Percentiles rank a stretch among this genome's conserved stretches.
These are phyloP conservation scores for Fomitopsis schrenkii DNA, from an alignment of 1,284 basidiomycete genomes.

Conservation along the genomic window DNA sequence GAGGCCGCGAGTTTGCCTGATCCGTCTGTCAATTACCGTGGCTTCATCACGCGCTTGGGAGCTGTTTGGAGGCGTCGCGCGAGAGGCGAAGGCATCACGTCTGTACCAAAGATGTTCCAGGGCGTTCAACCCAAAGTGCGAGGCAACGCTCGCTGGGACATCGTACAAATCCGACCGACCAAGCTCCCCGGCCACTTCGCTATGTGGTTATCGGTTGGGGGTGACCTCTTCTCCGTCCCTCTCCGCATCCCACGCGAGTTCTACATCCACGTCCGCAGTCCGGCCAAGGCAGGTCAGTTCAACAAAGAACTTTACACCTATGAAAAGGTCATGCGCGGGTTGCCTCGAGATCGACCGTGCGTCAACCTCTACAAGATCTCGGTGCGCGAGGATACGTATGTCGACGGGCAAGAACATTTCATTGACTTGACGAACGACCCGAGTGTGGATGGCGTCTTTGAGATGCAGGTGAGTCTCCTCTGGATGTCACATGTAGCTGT, in stretches of 20 bases:
- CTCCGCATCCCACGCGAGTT: constrained; percentile 89
- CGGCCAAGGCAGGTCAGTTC: constrained; percentile 63
- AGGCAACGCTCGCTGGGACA: constrained; percentile 78
- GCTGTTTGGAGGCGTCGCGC: constrained; percentile 72
- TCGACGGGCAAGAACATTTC: constrained; percentile 87
- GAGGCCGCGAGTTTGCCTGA: constrained; percentile 50
- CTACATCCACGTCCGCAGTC: constrained; percentile 84
- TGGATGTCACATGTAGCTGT: constrained; percentile 9
- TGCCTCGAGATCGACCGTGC: constrained; percentile 80
- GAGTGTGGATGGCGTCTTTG: constrained; percentile 94
- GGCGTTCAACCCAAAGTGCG: constrained; percentile 58
- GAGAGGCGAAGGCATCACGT: constrained; percentile 30
- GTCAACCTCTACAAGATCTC: constrained; percentile 82
- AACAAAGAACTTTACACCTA: constrained; percentile 64
- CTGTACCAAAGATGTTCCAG: constrained; percentile 79
- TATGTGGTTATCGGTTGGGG: constrained; percentile 87
- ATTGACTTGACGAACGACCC: constrained; percentile 91
- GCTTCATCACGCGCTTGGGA: constrained; percentile 70
- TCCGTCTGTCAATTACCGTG: constrained; percentile 63
- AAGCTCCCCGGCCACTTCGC: constrained; percentile 81
- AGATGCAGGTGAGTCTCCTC: constrained; percentile 68
- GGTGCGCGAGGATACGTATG: constrained; percentile 82
- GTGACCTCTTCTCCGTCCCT: constrained; percentile 75
- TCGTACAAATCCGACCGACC: constrained; percentile 85
- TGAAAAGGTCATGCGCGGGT: constrained; percentile 72